A percentile compares a stretch with the other conserved stretches of the same genome.
These are phyloP conservation scores for Jacaranda mimosifolia DNA, from an alignment of 257 asterid species.

Conservation along the genomic window DNA sequence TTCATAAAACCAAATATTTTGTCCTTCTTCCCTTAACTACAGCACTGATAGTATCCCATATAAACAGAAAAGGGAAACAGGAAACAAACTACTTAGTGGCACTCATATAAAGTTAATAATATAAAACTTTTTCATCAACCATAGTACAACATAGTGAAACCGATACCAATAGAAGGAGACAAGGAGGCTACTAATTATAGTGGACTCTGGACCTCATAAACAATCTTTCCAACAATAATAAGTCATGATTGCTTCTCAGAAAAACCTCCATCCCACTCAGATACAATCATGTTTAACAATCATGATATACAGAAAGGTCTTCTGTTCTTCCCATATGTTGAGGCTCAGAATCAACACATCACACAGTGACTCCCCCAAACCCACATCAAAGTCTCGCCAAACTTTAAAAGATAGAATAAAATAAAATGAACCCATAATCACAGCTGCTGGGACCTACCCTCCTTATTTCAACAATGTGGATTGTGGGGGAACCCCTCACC, in stretches of 20 bases:
- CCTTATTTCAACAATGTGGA: conserved; percentile 56
- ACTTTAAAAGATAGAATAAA: conserved; percentile 23
- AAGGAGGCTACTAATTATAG: conserved; percentile 14
- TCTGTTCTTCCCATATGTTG: conserved; percentile 13
- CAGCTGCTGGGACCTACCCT: conserved; percentile 48
- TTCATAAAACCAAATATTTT: too few relatives aligned
- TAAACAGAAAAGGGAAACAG: conserved; percentile 33
- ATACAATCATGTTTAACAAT: conserved; percentile 46
- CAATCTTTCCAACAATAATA: conserved; percentile 60
- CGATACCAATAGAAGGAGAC: conserved; percentile 39
- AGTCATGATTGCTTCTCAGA: conserved; percentile 57
- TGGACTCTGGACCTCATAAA: conserved; percentile 63
- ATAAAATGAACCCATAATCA: conserved; percentile 39
- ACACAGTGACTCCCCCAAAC: conserved; percentile 37
- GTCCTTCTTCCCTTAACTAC: too few relatives aligned
- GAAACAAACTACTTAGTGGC: conserved; percentile 44
- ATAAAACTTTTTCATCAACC: conserved; percentile 31
- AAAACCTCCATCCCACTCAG: conserved; percentile 55
- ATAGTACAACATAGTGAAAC: conserved; percentile 42
- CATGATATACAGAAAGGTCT: conserved; percentile 35
- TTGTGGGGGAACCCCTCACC: conserved; percentile 59
- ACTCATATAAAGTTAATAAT: conserved; percentile 38
- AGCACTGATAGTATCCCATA: too few relatives aligned
- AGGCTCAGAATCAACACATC: conserved; percentile 42
- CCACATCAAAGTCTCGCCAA: conserved; percentile 23